These are phyloP conservation scores for Saposhnikovia divaricata DNA, from an alignment of 129 eudicot species.

Conservation along the genomic window DNA sequence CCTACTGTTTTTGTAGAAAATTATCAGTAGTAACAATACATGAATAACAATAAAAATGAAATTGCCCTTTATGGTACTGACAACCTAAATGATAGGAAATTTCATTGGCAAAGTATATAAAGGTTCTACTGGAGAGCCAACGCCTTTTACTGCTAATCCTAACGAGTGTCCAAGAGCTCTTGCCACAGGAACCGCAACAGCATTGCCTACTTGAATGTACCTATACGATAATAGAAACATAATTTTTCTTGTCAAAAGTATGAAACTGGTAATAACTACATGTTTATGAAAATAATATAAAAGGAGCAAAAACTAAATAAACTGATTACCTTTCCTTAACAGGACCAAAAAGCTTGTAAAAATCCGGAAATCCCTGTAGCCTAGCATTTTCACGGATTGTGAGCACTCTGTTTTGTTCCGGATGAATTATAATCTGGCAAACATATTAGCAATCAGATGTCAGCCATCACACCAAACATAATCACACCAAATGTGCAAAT, in stretches of 20 bases:
- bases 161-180: background rate
- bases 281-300: background rate
- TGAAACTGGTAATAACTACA: background rate
- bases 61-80: background rate
- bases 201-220: slow-evolving; percentile 9
- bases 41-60: background rate
- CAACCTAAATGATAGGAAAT: background rate
- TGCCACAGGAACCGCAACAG: background rate
- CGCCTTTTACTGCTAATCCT: background rate
- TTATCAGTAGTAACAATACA: background rate
- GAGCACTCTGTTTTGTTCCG: slow-evolving; percentile 54
- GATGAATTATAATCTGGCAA: slow-evolving; percentile 51
- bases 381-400: slow-evolving; percentile 64
- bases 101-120: background rate
- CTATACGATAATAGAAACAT: background rate
- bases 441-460: background rate
- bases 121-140: background rate
- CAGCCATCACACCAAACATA: background rate
- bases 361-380: slow-evolving; percentile 77
- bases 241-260: background rate
- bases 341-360: slow-evolving; percentile 56
- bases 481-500: too few species aligned
- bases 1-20: too few species aligned
- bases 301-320: background rate
- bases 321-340: slow-evolving; percentile 56